phyloP scores from a whole-genome alignment of 305 asterid species.

The Fraxinus sp. region DNA sequence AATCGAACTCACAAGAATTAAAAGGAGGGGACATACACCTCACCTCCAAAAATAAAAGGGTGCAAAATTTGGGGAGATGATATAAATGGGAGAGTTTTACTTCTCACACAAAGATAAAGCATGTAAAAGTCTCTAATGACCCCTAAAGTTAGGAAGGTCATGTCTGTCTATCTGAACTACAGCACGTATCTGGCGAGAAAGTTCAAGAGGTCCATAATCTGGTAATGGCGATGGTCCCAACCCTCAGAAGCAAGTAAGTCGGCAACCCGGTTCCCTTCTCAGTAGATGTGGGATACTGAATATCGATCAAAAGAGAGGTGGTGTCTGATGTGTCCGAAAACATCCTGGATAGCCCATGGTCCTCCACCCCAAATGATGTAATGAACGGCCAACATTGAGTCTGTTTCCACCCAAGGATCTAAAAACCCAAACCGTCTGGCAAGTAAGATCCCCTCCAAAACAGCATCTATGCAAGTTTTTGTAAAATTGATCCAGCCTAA shows the following conservation, averaged over 20 bases:
- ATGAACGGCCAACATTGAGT: not conserved
- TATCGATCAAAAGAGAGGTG: not conserved
- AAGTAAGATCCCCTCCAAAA: not conserved
- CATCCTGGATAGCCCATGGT: not conserved
- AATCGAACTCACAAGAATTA: no score
- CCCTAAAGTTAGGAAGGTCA: not conserved
- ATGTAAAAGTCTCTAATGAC: not conserved
- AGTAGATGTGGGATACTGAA: not conserved
- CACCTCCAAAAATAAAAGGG: not conserved
- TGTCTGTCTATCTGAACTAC: not conserved
- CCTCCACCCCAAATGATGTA: not conserved
- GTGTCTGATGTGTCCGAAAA: not conserved
- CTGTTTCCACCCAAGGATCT: not conserved
- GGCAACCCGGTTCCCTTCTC: not conserved
- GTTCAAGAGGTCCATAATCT: not conserved
- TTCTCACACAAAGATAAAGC: not conserved
- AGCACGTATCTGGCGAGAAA: not conserved
- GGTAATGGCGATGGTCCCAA: not conserved
- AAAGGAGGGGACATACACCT: not conserved
- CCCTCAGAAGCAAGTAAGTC: not conserved
- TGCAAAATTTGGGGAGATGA: not conserved
- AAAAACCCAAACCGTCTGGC: not conserved
- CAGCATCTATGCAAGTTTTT: not conserved
- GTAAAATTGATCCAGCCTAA: not conserved
- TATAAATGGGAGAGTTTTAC: not conserved